Evolutionary conservation across 257 asterid species (phyloP).

Genomic region (Jaltomata sinuosa): DNA sequence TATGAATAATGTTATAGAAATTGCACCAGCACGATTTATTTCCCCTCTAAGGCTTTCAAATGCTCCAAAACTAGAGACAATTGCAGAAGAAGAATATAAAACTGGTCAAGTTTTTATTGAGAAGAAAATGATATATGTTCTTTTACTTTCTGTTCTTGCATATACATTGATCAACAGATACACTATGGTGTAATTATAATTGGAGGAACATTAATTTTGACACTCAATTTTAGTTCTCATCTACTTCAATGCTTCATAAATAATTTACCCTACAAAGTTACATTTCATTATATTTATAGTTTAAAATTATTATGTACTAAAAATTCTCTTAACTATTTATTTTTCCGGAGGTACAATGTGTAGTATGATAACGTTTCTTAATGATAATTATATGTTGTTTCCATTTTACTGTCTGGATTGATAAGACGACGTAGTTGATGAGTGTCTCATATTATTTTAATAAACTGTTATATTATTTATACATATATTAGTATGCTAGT

Average conservation of each 20-base stretch:
- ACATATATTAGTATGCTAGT: background rate
- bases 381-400: background rate
- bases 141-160: constrained; percentile 1
- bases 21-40: constrained; percentile 9
- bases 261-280: background rate
- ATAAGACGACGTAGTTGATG: background rate
- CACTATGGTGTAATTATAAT: background rate
- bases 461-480: background rate
- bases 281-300: background rate
- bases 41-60: constrained; percentile 6
- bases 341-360: background rate
- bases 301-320: background rate
- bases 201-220: background rate
- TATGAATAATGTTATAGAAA: background rate
- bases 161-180: background rate
- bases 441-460: background rate
- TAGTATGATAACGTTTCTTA: background rate
- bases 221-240: background rate
- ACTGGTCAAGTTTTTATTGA: background rate
- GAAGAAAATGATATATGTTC: background rate
- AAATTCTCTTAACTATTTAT: background rate
- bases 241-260: background rate
- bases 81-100: constrained; percentile 4
- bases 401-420: background rate
- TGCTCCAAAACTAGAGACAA: constrained; percentile 18